A percentile compares a stretch with the other conserved stretches of the same genome.
phyloP scores from a whole-genome alignment of 208 protist genomes.

The Trypanosoma caninum region DNA sequence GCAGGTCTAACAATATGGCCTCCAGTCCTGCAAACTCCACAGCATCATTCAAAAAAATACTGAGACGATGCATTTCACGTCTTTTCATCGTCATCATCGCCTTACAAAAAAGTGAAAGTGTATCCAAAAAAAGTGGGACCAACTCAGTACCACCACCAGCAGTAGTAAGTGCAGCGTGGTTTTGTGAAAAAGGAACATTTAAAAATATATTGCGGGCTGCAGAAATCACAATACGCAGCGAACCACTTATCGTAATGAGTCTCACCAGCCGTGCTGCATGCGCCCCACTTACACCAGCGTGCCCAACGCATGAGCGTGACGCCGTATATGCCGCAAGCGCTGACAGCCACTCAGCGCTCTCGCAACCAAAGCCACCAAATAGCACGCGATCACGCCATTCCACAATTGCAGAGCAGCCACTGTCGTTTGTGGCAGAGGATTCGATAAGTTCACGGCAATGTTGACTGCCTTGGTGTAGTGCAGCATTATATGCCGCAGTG shows the following conservation, averaged over 20 bases:
- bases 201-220: slow-evolving; percentile 18
- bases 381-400: slow-evolving; percentile 12
- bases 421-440: neutral
- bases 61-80: neutral
- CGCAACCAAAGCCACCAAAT: neutral
- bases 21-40: neutral
- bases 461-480: neutral
- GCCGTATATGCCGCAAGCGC: slow-evolving; percentile 10
- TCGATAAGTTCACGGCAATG: slow-evolving; percentile 1
- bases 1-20: neutral
- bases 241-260: slow-evolving; percentile 1
- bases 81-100: slow-evolving; percentile 11
- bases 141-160: neutral
- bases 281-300: neutral
- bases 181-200: neutral
- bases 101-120: neutral
- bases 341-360: slow-evolving; percentile 6
- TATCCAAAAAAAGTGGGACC: neutral
- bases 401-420: neutral
- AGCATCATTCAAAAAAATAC: neutral
- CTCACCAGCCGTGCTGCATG: slow-evolving; percentile 13
- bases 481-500: slow-evolving; percentile 16
- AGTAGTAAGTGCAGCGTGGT: neutral
- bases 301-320: slow-evolving; percentile 3
- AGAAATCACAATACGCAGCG: slow-evolving; percentile 6